Base-by-base conservation (phyloP, 371 early-diverging fungal species). In the Mortierella sp. region DNA sequence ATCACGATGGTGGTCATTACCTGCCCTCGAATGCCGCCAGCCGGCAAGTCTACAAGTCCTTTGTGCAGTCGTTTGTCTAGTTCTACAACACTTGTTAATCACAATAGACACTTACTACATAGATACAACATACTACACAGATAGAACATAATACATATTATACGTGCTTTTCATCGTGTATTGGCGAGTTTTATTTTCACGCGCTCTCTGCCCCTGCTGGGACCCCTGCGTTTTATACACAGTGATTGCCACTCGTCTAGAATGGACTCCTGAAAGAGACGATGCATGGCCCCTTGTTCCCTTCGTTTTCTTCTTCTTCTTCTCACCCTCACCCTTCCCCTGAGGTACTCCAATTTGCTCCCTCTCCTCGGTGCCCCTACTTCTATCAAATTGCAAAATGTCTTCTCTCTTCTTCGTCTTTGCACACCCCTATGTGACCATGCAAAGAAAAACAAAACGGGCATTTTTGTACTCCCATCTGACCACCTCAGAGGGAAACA, bases 11-110 rank as follows among this genome's bases (percentile, higher is more conserved):
- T 75, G 93, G 95, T 2, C 95, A 95, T 76, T 92, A 94, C 72
- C 89, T 95, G 9, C 94, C 95, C 24, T 93, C 93, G 1, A 92
- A 91, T 78, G 93, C 94, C 9, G 92, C 90, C 21, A 91, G 92
- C 78, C 88, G 94, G 38, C 89, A 91, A 57, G 89, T 88, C 57
- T 91, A 91, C 74, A 87, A 90, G 74, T 92, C 91, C 5, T 95
- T 92, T 86, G 91, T 95, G 13, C 82, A 89, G 79, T 90, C 89
- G 60, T 91, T 90, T 47, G 68, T 60, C 21, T 74, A 75, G 26
- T n/a, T 5, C 9, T 2, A 38, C 68, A 65, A 13, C 6, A 38
- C 42, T 38, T 3, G 42, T 38, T 38, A 38, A 11, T 16, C 14
- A 1, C 16, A 50, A 65, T 65, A 38, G 42, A 34, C 42, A 24